A percentile compares a stretch with the other conserved stretches of the same genome.
Conservation (phyloP, 2,329 filamentous ascomycete species). For the Claviceps digitariae region DNA sequence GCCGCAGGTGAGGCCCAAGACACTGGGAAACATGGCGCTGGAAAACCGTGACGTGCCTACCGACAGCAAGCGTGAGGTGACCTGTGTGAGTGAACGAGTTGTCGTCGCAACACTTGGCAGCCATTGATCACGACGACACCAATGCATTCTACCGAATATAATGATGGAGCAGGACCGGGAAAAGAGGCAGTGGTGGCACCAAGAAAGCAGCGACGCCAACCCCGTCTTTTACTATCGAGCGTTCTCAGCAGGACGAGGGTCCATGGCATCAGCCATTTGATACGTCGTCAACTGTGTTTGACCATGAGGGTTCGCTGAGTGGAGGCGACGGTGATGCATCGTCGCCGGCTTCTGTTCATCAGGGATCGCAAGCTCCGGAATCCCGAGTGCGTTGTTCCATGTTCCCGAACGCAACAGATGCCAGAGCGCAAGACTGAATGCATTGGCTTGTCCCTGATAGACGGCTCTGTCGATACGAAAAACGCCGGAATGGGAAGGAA, state of each 20-base stretch:
- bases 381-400: background rate
- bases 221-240: conserved; percentile 1
- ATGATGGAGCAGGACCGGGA: background rate
- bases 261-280: conserved; percentile 3
- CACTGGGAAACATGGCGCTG: too few species aligned
- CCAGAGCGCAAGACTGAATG: too few species aligned
- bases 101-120: background rate
- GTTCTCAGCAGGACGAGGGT: conserved; percentile 2
- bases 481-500: background rate
- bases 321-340: background rate
- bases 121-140: background rate
- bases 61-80: too few species aligned
- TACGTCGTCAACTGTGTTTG: background rate
- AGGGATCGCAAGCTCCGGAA: background rate
- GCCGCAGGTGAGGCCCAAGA: too few species aligned
- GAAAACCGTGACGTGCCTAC: too few species aligned
- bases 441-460: too few species aligned
- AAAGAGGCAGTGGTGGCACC: background rate
- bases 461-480: background rate
- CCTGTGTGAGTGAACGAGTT: background rate
- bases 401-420: too few species aligned
- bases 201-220: background rate
- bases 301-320: background rate
- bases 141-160: background rate
- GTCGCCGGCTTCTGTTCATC: background rate